Conservation (phyloP, 495 filamentous ascomycete genomes). For the Hypoxylon lienhwacheense region DNA sequence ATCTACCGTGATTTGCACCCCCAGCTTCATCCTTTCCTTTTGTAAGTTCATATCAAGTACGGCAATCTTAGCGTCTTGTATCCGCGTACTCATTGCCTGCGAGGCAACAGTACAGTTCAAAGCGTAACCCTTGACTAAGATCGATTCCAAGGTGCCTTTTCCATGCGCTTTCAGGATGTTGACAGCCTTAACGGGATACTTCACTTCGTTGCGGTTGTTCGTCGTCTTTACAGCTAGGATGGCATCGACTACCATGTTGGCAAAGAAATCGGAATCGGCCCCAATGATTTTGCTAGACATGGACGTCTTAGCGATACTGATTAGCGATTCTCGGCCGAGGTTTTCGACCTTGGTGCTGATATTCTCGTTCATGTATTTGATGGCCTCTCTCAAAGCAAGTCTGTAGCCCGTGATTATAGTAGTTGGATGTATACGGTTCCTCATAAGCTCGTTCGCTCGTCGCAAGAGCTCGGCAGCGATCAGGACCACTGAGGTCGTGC, state of each 20-base stretch:
- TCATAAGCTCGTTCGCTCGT: conserved; percentile 96
- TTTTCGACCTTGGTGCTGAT: conserved; percentile 92
- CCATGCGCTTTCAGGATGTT: conserved; percentile 98
- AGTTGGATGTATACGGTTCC: conserved; percentile 99
- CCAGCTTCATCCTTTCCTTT: conserved; percentile 98
- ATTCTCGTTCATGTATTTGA: conserved; percentile 99
- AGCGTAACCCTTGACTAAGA: conserved; percentile 94
- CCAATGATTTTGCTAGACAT: conserved; percentile 99
- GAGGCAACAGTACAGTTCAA: conserved; percentile 98
- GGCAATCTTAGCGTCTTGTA: conserved; percentile 94
- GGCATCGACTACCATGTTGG: conserved; percentile 94
- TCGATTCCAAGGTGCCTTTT: conserved; percentile 84
- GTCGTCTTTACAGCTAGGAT: conserved; percentile 93
- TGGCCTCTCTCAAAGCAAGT: conserved; percentile 90
- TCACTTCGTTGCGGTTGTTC: conserved; percentile 85
- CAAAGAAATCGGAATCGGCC: conserved; percentile 93
- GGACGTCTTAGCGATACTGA: conserved; percentile 97
- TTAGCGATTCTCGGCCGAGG: conserved; percentile 81
- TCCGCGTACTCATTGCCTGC: conserved; percentile 93
- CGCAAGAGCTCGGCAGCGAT: conserved; percentile 95
- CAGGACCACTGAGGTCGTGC: conserved; percentile 95
- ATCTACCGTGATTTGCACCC: conserved; percentile 96
- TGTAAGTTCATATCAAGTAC: conserved; percentile 97
- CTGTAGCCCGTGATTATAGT: conserved; percentile 99
- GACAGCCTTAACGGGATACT: conserved; percentile 98